Percentiles rank a stretch among this genome's conserved stretches.
phyloP scores from a whole-genome alignment of 768 basidiomycete species.

The Harrya chromipes region DNA sequence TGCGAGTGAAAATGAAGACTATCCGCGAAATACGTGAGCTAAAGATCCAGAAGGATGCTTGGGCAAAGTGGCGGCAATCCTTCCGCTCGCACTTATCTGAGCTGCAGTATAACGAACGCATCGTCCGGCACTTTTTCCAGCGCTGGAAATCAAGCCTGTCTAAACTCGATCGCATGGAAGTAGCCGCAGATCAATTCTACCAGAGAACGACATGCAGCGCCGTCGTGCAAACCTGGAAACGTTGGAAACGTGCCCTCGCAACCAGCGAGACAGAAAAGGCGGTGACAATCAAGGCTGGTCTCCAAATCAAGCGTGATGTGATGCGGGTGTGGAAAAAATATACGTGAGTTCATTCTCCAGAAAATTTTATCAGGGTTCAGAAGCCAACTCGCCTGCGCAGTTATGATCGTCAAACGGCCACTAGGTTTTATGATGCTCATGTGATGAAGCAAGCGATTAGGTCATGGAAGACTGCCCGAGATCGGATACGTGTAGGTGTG shows the following conservation, averaged over 20 bases:
- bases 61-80: slow-evolving; percentile 64
- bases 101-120: slow-evolving; percentile 45
- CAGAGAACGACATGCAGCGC: slow-evolving; percentile 36
- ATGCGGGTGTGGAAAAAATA: slow-evolving; percentile 57
- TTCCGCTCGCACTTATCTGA: slow-evolving; percentile 50
- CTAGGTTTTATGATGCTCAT: slow-evolving; percentile 38
- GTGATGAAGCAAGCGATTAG: slow-evolving; percentile 46
- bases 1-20: slow-evolving; percentile 67
- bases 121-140: slow-evolving; percentile 43
- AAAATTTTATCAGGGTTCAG: not conserved
- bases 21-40: slow-evolving; percentile 55
- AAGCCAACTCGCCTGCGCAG: slow-evolving; percentile 32
- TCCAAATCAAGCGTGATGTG: slow-evolving; percentile 46
- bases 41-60: slow-evolving; percentile 53
- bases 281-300: slow-evolving; percentile 42
- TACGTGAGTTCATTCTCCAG: slow-evolving; percentile 40
- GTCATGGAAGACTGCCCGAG: slow-evolving; percentile 54
- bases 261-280: slow-evolving; percentile 44
- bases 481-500: slow-evolving; percentile 48
- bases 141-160: slow-evolving; percentile 53
- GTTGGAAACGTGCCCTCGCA: slow-evolving; percentile 51
- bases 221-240: slow-evolving; percentile 47
- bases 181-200: slow-evolving; percentile 48
- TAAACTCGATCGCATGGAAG: slow-evolving; percentile 43
- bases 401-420: slow-evolving; percentile 41